Percentiles rank a stretch among this genome's conserved stretches.
These are phyloP conservation scores for Cladosporium sp. DNA, from an alignment of 2,329 filamentous ascomycete species.

Conservation along the genomic window DNA sequence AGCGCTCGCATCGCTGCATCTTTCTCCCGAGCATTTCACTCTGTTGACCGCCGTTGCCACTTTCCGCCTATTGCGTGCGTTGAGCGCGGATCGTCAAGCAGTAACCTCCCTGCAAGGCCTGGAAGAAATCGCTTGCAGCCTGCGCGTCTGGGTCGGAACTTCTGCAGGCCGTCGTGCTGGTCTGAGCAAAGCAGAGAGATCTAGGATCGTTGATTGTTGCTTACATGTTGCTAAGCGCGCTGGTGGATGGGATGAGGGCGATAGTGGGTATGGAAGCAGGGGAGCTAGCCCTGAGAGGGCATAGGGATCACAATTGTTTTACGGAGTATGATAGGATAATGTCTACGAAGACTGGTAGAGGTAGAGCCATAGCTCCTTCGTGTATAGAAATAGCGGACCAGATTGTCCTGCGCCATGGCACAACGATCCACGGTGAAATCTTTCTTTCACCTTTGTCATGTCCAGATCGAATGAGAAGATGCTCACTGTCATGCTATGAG, in stretches of 20 bases:
- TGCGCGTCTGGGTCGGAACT: slow-evolving; percentile 50
- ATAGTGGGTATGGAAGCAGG: slow-evolving; percentile 35
- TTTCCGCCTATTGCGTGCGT: slow-evolving; percentile 43
- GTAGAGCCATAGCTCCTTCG: slow-evolving; percentile 18
- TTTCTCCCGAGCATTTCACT: slow-evolving; percentile 43
- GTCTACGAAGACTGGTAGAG: slow-evolving; percentile 5
- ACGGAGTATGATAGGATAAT: slow-evolving; percentile 14
- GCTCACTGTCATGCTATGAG: too few species aligned
- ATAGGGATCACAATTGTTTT: not conserved
- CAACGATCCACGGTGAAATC: not conserved
- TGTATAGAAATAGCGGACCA: slow-evolving; percentile 12
- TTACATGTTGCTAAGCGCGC: slow-evolving; percentile 45
- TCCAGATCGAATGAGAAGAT: not conserved
- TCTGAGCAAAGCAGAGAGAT: slow-evolving; percentile 40
- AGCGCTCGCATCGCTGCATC: slow-evolving; percentile 42
- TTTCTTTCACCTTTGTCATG: not conserved
- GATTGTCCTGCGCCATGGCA: not conserved
- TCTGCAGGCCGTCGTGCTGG: slow-evolving; percentile 44
- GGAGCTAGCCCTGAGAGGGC: slow-evolving; percentile 13
- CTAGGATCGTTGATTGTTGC: slow-evolving; percentile 43
- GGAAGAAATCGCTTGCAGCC: slow-evolving; percentile 44
- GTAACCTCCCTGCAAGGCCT: slow-evolving; percentile 40
- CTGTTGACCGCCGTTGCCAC: slow-evolving; percentile 49
- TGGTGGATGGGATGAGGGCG: slow-evolving; percentile 39
- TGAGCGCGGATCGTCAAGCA: slow-evolving; percentile 37